Conservation (phyloP, 495 filamentous ascomycete genomes). For the Penicillium desertorum region DNA sequence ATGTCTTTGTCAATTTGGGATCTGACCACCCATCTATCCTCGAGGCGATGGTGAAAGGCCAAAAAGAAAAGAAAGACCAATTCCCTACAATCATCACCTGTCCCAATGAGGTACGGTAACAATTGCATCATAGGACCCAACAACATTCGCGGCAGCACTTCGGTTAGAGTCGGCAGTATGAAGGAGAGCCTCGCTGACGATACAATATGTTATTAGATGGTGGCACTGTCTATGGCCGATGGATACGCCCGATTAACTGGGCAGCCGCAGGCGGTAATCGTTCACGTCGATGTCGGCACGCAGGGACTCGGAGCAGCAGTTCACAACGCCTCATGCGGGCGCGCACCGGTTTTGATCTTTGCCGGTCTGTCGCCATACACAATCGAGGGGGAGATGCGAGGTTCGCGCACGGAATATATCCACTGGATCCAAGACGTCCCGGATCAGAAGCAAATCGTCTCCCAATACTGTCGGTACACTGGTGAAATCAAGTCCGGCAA, state of each 20-base stretch:
- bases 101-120: constrained; percentile 66
- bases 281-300: constrained; percentile 95
- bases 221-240: constrained; percentile 95
- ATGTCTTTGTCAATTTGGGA: constrained; percentile 93
- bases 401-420: constrained; percentile 89
- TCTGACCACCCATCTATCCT: constrained; percentile 93
- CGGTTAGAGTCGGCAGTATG: not conserved
- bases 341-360: constrained; percentile 86
- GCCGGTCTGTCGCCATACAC: constrained; percentile 89
- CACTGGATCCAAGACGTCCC: constrained; percentile 98
- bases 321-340: constrained; percentile 85
- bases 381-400: constrained; percentile 85
- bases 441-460: constrained; percentile 87
- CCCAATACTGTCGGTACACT: constrained; percentile 91
- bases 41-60: constrained; percentile 93
- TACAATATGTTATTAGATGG: constrained; percentile 68
- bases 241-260: constrained; percentile 86
- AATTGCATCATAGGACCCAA: constrained; percentile 6
- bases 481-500: constrained; percentile 87
- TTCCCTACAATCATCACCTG: constrained; percentile 92
- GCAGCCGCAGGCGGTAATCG: constrained; percentile 86
- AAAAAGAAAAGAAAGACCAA: constrained; percentile 59
- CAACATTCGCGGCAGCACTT: not conserved
- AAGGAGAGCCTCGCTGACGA: constrained; percentile 11
- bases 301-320: constrained; percentile 89